These are phyloP conservation scores for Sclerotinia borealis DNA, from an alignment of 2,329 filamentous ascomycete species.

Conservation along the genomic window DNA sequence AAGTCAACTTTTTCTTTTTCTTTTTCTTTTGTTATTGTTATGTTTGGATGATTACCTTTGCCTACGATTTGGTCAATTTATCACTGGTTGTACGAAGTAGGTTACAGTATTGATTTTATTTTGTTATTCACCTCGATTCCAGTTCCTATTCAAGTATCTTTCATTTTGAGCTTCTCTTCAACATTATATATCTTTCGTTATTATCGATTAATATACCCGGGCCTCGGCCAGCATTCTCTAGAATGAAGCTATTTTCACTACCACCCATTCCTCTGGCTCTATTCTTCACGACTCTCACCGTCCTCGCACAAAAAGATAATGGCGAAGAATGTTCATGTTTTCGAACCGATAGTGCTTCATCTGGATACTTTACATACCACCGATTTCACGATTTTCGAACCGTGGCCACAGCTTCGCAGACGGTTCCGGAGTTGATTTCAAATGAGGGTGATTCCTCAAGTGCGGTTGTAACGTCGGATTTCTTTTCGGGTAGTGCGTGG, in stretches of 20 bases:
- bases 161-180: neutral
- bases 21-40: neutral
- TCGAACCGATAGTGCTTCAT: slow-evolving; percentile 25
- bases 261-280: neutral
- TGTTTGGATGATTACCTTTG: neutral
- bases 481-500: slow-evolving; percentile 23
- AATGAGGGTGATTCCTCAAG: slow-evolving; percentile 17
- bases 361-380: slow-evolving; percentile 28
- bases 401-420: slow-evolving; percentile 11
- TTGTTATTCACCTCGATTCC: too few relatives aligned
- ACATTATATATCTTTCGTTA: neutral
- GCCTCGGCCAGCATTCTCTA: neutral
- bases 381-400: slow-evolving; percentile 30
- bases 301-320: slow-evolving; percentile 25
- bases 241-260: neutral
- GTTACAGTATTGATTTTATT: too few relatives aligned
- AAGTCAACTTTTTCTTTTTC: neutral
- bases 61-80: neutral
- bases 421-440: slow-evolving; percentile 18
- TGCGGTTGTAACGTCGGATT: slow-evolving; percentile 21
- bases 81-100: neutral
- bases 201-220: neutral
- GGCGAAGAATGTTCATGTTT: slow-evolving; percentile 28
- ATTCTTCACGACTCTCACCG: neutral
- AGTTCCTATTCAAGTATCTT: neutral